Evolutionary conservation across 2,329 filamentous ascomycete genomes (phyloP).

Genomic region (Cytospora paraplurivora): DNA sequence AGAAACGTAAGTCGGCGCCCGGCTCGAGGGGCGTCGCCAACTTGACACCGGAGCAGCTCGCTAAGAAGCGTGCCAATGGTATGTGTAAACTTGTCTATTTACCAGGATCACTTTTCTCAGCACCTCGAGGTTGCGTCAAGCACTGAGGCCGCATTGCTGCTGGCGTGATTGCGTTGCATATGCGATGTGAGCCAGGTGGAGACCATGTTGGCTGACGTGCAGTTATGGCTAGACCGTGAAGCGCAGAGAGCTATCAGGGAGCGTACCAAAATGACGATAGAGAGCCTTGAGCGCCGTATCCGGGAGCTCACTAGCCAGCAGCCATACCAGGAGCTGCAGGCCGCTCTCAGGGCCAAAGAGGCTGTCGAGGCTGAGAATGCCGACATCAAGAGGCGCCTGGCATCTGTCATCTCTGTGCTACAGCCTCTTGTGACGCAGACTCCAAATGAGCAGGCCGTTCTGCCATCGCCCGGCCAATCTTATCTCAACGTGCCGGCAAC

Average conservation of each 20-base stretch:
- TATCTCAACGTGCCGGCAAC: constrained; percentile 31
- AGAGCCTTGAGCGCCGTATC: constrained; percentile 71
- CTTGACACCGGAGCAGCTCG: constrained; percentile 72
- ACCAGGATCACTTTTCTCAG: neutral
- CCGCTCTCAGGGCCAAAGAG: constrained; percentile 74
- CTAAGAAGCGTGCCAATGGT: constrained; percentile 66
- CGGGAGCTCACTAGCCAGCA: constrained; percentile 76
- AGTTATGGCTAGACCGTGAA: constrained; percentile 65
- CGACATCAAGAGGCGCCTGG: constrained; percentile 71
- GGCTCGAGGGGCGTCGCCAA: constrained; percentile 59
- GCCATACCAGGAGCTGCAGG: constrained; percentile 81
- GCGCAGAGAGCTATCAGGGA: constrained; percentile 84
- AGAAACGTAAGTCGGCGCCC: constrained; percentile 49
- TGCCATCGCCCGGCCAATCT: constrained; percentile 35
- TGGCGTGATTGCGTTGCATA: constrained; percentile 10
- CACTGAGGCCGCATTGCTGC: neutral
- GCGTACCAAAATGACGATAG: constrained; percentile 79
- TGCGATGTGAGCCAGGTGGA: constrained; percentile 12
- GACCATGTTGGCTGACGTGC: constrained; percentile 20
- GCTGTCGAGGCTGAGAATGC: constrained; percentile 77
- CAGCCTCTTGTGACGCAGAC: constrained; percentile 55
- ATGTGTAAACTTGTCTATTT: constrained; percentile 33
- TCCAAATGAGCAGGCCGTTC: constrained; percentile 32
- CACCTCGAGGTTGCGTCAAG: neutral
- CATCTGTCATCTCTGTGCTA: constrained; percentile 64